Percentiles rank a stretch among this genome's conserved stretches.
These are phyloP conservation scores for Acer saccharum DNA, from an alignment of 345 rosid genomes.

Conservation along the genomic window DNA sequence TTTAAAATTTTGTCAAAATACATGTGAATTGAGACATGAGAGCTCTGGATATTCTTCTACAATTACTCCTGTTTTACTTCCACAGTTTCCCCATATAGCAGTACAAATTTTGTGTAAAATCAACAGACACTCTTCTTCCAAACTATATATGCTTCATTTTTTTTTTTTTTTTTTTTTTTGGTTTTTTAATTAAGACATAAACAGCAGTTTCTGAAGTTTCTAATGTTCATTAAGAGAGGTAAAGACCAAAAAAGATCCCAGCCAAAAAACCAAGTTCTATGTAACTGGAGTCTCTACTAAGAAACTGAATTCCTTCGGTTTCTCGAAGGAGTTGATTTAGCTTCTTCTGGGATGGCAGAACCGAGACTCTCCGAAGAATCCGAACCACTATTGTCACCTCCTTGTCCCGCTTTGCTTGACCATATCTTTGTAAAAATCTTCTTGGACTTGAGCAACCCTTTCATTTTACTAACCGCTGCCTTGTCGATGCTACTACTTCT, in stretches of 20 bases:
- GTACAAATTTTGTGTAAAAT: background rate
- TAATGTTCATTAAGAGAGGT: constrained; percentile 11
- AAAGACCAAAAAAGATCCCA: constrained; percentile 7
- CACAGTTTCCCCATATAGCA: background rate
- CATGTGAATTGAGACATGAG: background rate
- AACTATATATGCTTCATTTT: constrained; percentile 32
- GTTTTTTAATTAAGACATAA: constrained; percentile 20
- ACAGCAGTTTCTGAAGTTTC: constrained; percentile 26
- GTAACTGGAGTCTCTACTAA: constrained; percentile 29
- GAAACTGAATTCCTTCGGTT: constrained; percentile 78
- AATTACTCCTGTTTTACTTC: too few species aligned
- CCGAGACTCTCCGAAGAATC: constrained; percentile 80
- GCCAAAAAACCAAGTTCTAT: constrained; percentile 7
- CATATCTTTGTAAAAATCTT: constrained; percentile 59
- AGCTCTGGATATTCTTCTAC: background rate
- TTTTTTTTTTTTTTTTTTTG: background rate
- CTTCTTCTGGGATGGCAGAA: constrained; percentile 56
- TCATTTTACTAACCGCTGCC: constrained; percentile 55
- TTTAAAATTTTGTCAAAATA: too few species aligned
- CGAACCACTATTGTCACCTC: constrained; percentile 66
- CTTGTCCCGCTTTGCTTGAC: constrained; percentile 58
- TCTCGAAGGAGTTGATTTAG: constrained; percentile 65
- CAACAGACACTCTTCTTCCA: constrained; percentile 9
- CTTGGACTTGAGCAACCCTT: constrained; percentile 72
- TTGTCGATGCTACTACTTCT: constrained; percentile 35